These are phyloP conservation scores for Verticillium albo-atrum DNA, from an alignment of 2,329 filamentous ascomycete genomes.

Conservation along the genomic window DNA sequence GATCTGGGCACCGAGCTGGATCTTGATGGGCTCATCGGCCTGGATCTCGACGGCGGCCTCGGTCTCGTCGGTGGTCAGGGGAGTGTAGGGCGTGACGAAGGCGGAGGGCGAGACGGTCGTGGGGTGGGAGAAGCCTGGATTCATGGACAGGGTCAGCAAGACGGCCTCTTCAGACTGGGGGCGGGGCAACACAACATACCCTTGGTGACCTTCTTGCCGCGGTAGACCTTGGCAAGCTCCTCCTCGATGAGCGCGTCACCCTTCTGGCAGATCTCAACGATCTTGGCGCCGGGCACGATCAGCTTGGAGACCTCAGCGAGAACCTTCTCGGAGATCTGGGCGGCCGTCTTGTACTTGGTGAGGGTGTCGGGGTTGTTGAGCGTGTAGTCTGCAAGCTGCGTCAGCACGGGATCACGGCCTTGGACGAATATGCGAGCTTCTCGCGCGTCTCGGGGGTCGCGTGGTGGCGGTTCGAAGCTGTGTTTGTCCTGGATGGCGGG, in stretches of 20 bases:
- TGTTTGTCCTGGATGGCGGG: background rate
- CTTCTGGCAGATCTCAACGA: conserved; percentile 90
- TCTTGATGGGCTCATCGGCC: conserved; percentile 86
- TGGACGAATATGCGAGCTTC: background rate
- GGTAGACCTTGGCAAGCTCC: conserved; percentile 93
- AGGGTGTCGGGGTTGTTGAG: conserved; percentile 91
- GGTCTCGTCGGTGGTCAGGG: conserved; percentile 77
- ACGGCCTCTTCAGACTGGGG: conserved; percentile 9
- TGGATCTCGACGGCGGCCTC: conserved; percentile 80
- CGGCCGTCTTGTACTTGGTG: conserved; percentile 98
- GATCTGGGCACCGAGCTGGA: conserved; percentile 98
- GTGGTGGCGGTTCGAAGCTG: background rate
- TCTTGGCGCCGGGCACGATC: conserved; percentile 81
- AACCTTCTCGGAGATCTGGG: conserved; percentile 91
- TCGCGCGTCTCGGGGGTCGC: background rate
- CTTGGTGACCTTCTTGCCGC: conserved; percentile 95
- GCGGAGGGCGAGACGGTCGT: conserved; percentile 92
- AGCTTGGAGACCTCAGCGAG: conserved; percentile 75
- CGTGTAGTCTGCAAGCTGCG: conserved; percentile 63
- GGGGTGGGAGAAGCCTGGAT: conserved; percentile 78
- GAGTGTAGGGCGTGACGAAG: conserved; percentile 95
- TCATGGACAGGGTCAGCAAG: conserved; percentile 1
- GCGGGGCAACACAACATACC: conserved; percentile 50
- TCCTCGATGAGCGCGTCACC: conserved; percentile 94
- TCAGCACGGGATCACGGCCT: background rate